phyloP scores from a whole-genome alignment of 345 rosid species.

The rapeseed (Brassica napus) region DNA sequence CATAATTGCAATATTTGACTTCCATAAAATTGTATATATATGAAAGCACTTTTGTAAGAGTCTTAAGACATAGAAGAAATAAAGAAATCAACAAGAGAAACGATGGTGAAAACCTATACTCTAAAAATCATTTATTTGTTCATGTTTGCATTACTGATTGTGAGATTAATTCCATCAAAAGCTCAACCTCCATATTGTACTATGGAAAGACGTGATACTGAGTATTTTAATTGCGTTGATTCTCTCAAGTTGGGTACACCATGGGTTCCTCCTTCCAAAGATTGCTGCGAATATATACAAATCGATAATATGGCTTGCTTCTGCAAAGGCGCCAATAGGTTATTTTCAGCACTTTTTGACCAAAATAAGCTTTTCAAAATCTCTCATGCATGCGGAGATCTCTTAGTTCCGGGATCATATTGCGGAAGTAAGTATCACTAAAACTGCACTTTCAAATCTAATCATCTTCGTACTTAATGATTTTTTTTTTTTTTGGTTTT shows the following conservation, averaged over 20 bases:
- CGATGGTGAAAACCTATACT: background rate
- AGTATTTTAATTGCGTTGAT: background rate
- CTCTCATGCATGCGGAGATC: constrained; percentile 8
- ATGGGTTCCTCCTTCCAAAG: background rate
- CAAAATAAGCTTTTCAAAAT: background rate
- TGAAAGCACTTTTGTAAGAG: background rate
- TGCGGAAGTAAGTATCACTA: constrained; percentile 13
- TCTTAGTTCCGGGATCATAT: background rate
- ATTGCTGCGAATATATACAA: background rate
- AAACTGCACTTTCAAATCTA: background rate
- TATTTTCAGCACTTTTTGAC: background rate
- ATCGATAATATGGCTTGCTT: background rate
- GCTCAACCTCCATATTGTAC: background rate
- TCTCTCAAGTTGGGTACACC: background rate
- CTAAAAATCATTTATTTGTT: background rate
- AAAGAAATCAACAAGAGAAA: background rate
- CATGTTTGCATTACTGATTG: background rate
- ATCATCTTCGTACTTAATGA: background rate
- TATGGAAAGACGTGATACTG: background rate
- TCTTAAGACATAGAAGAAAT: background rate
- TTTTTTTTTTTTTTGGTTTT: background rate
- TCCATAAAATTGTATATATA: background rate
- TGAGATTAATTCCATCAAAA: background rate
- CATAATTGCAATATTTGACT: background rate
- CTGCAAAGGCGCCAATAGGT: background rate